Base-by-base conservation (phyloP, 192 early-diverging fungal genomes). In the Coemansia asiatica region DNA sequence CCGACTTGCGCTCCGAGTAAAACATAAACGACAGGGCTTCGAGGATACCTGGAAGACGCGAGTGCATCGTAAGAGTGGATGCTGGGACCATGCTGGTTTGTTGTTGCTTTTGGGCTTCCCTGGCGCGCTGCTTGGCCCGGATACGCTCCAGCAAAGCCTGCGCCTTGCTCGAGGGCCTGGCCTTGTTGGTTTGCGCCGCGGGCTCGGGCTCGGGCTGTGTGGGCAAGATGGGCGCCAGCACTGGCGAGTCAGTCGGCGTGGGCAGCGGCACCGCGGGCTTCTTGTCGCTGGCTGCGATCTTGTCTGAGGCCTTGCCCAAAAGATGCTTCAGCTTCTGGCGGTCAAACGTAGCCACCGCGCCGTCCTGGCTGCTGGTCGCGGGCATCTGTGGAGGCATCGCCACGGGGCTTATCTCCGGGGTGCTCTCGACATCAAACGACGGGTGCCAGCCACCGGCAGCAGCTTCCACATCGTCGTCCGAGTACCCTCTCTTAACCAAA, bases 11-110 rank as follows among this genome's bases (percentile, higher is more conserved):
- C 48, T 75, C 69, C 0, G 76, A 15, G 54, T 83, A 83, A 46
- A 79, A 83, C 38, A 83, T 33, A 25, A 79, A 83, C 13, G 82
- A 83, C 0, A 83, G 16, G 1, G 82, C 60, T 9, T 74, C 74
- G 25, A 75, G 63, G 5, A 83, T 60, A 0, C 35, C 74, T 12
- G 82, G 76, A 9, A 83, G 70, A 13, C 82, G 64, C 40, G 72
- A 72, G 22, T 78, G 56, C 70, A 79, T 75, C n/a, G 82, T 64
- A 1, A 64, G 71, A 0, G 63, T 74, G 25, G 80, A 40, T 1
- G 46, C 58, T 1, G 67, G 67, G 13, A 63, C 61, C 7, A 59
- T 31, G 1, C 56, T 23, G 19, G 49, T 36, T 6, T 36, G 33
- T 4, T 26, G 18, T 0, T 21, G 23, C 28, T 61, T 28, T 49